phyloP scores from a whole-genome alignment of 257 asterid species.

The Vinca minor region DNA sequence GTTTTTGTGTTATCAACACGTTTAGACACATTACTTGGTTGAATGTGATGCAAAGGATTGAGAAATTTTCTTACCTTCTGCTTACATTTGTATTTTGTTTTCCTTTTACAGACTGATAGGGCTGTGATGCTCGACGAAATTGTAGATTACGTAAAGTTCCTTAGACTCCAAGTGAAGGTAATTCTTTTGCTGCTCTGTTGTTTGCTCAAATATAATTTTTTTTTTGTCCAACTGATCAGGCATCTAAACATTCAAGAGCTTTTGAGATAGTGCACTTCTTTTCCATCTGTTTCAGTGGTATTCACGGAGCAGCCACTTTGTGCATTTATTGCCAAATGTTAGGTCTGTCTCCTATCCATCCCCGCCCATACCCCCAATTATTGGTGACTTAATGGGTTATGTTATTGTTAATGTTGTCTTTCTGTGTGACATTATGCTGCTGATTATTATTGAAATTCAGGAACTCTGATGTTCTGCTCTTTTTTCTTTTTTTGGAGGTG shows the following conservation, averaged over 20 bases:
- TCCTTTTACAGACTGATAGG: conserved; percentile 83
- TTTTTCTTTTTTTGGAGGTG: not conserved
- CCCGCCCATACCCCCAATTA: too few species aligned
- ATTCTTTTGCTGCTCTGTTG: conserved; percentile 3
- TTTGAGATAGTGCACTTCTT: too few species aligned
- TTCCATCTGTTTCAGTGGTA: too few species aligned
- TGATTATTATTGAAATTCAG: too few species aligned
- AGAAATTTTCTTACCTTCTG: not conserved
- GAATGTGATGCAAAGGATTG: not conserved
- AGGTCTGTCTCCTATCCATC: too few species aligned
- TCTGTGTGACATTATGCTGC: not conserved
- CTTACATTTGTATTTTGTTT: not conserved
- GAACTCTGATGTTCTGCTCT: not conserved
- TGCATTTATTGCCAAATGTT: too few species aligned
- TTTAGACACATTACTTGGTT: too few species aligned
- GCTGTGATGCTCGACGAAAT: conserved; percentile 97
- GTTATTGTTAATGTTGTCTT: too few species aligned
- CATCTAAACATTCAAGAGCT: not conserved
- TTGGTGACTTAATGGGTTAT: too few species aligned
- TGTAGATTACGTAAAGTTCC: conserved; percentile 93
- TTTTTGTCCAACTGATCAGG: not conserved
- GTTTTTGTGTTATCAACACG: too few species aligned
- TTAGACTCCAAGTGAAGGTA: conserved; percentile 97
- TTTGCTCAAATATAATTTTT: not conserved
- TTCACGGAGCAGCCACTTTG: too few species aligned